A percentile compares a stretch with the other conserved stretches of the same genome.
phyloP scores from a whole-genome alignment of 768 basidiomycete genomes.

The Xerocomellus intermedius region DNA sequence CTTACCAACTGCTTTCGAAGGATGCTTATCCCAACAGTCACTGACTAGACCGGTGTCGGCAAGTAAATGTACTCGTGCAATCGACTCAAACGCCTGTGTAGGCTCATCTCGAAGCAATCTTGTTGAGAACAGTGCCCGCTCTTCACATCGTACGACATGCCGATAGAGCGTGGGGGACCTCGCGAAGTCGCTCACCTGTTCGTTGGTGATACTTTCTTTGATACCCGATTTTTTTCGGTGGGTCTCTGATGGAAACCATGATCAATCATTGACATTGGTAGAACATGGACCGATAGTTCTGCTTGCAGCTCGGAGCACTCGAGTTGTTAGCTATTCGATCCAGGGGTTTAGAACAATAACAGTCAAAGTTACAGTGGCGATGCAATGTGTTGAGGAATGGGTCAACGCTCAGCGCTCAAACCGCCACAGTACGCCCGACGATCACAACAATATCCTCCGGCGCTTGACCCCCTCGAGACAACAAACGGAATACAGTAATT shows the following conservation, averaged over 20 bases:
- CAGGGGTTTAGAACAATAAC: too few species aligned
- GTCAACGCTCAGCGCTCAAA: neutral
- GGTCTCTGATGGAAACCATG: too few species aligned
- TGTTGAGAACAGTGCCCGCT: neutral
- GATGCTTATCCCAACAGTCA: neutral
- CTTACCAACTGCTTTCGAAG: neutral
- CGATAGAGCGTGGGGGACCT: neutral
- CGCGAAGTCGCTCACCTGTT: too few species aligned
- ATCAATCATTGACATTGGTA: too few species aligned
- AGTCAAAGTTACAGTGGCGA: too few species aligned
- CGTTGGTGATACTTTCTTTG: too few species aligned
- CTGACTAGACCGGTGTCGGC: neutral
- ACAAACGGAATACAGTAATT: neutral
- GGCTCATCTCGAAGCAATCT: neutral
- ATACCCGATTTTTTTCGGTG: too few species aligned
- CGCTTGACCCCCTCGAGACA: neutral
- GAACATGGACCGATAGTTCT: too few species aligned
- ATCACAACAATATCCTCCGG: neutral
- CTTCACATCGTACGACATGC: neutral
- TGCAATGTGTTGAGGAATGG: too few species aligned
- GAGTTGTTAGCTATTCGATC: too few species aligned
- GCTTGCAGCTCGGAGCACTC: too few species aligned
- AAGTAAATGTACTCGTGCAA: neutral
- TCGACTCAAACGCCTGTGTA: neutral
- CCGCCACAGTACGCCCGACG: neutral